Conservation (phyloP, 805 yeast species). For the Wickerhamomyces hampshirensis region DNA sequence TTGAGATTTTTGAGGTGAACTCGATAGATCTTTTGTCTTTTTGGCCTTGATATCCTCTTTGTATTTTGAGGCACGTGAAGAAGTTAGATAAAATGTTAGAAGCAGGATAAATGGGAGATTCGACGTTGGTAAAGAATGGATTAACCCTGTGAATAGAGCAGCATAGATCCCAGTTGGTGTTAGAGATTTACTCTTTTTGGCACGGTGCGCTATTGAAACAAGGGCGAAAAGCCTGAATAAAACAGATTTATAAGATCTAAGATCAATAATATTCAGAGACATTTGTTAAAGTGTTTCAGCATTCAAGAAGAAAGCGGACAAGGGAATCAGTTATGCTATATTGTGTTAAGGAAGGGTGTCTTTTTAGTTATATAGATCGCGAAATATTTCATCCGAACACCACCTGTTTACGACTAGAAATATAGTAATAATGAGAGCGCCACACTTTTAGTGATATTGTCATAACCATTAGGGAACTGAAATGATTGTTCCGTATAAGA, state of each 20-base stretch:
- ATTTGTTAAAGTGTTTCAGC: too few relatives aligned
- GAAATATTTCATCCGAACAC: too few relatives aligned
- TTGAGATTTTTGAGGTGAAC: conserved; percentile 2
- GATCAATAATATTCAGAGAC: background rate
- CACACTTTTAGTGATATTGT: too few relatives aligned
- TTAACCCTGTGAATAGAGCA: conserved; percentile 33
- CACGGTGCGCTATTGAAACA: conserved; percentile 20
- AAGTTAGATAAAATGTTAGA: conserved; percentile 32
- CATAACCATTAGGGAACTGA: too few relatives aligned
- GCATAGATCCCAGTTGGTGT: conserved; percentile 32
- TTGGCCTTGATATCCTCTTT: conserved; percentile 31
- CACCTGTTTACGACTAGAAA: too few relatives aligned
- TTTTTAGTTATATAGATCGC: too few relatives aligned
- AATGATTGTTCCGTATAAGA: too few relatives aligned
- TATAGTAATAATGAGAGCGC: too few relatives aligned
- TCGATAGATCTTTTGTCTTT: conserved; percentile 25
- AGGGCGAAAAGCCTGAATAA: conserved; percentile 11
- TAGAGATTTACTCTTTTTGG: conserved; percentile 31
- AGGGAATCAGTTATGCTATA: too few relatives aligned
- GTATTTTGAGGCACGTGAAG: conserved; percentile 35
- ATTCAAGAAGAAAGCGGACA: too few relatives aligned
- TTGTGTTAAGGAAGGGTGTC: too few relatives aligned
- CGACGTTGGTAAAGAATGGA: conserved; percentile 34
- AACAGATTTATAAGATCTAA: conserved; percentile 8
- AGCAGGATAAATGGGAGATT: conserved; percentile 29